Conservation (phyloP, 176 grass and related monocot species). For the Carex cristatella region DNA sequence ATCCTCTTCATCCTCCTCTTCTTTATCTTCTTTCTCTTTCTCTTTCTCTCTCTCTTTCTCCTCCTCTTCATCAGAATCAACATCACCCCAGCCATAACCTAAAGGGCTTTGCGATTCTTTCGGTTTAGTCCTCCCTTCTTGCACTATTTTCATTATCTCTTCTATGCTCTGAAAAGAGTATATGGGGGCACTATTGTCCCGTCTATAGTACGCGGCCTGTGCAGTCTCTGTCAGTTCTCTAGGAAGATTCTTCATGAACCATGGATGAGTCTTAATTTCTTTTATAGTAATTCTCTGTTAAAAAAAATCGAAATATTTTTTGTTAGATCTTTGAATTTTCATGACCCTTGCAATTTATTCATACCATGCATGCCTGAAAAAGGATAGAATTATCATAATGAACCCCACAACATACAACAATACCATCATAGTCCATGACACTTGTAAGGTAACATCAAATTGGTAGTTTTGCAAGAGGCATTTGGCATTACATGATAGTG, state of each 20-base stretch:
- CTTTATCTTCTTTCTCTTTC: constrained; percentile 18
- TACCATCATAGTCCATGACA: no score
- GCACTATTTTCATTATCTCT: constrained; percentile 74
- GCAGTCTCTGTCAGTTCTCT: constrained; percentile 74
- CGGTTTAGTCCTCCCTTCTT: constrained; percentile 62
- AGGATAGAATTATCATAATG: not conserved
- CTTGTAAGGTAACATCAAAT: not conserved
- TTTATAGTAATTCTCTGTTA: constrained; percentile 84
- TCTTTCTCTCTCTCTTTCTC: constrained; percentile 32
- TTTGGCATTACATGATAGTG: not conserved
- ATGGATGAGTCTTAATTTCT: constrained; percentile 93
- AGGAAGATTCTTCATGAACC: constrained; percentile 95
- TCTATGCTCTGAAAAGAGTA: constrained; percentile 68
- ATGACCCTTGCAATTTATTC: not conserved
- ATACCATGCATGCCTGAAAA: not conserved
- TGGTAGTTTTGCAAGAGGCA: not conserved
- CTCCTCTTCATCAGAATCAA: constrained; percentile 56
- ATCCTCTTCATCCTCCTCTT: constrained; percentile 50
- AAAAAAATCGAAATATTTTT: constrained; percentile 5
- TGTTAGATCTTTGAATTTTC: constrained; percentile 2
- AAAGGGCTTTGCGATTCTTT: constrained; percentile 39
- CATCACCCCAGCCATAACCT: constrained; percentile 45
- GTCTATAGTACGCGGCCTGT: constrained; percentile 70
- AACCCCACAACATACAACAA: not conserved
- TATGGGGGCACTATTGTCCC: constrained; percentile 60